These are phyloP conservation scores for Fusarium odoratissimum DNA, from an alignment of 2,329 filamentous ascomycete genomes.

Conservation along the genomic window DNA sequence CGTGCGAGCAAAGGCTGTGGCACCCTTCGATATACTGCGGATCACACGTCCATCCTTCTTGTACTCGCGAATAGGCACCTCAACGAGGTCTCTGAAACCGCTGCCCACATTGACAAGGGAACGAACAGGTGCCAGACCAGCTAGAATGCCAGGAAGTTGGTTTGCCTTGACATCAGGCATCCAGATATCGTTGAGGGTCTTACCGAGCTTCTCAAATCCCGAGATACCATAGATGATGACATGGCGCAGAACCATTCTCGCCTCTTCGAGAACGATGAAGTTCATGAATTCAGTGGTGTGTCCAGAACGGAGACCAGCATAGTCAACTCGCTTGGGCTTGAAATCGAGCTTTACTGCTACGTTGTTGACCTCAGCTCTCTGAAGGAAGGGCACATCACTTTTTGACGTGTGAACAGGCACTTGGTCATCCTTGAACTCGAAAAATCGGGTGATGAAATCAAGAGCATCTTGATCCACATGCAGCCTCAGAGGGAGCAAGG, in stretches of 20 bases:
- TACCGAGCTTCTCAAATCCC: slow-evolving; percentile 89
- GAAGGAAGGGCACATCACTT: slow-evolving; percentile 85
- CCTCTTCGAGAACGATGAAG: slow-evolving; percentile 90
- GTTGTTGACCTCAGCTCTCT: slow-evolving; percentile 87
- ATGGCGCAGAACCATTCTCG: slow-evolving; percentile 86
- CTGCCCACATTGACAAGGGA: slow-evolving; percentile 91
- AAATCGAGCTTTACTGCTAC: slow-evolving; percentile 90
- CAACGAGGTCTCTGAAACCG: slow-evolving; percentile 86
- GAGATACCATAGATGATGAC: slow-evolving; percentile 92
- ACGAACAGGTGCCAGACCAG: slow-evolving; percentile 89
- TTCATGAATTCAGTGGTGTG: slow-evolving; percentile 99
- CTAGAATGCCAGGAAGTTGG: slow-evolving; percentile 88
- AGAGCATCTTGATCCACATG: slow-evolving; percentile 98
- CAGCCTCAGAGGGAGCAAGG: slow-evolving; percentile 84
- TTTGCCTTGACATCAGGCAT: slow-evolving; percentile 91
- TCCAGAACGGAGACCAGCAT: slow-evolving; percentile 89
- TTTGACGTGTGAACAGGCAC: slow-evolving; percentile 66
- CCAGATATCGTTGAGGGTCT: slow-evolving; percentile 95
- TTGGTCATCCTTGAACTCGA: slow-evolving; percentile 92
- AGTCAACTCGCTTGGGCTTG: slow-evolving; percentile 98
- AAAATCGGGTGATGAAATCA: slow-evolving; percentile 97
- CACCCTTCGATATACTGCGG: slow-evolving; percentile 91
- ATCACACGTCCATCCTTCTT: slow-evolving; percentile 93
- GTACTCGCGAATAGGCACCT: slow-evolving; percentile 92
- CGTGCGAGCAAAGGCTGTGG: slow-evolving; percentile 88